These are phyloP conservation scores for Colletotrichum aenigma DNA, from an alignment of 2,329 filamentous ascomycete genomes.

Conservation along the genomic window DNA sequence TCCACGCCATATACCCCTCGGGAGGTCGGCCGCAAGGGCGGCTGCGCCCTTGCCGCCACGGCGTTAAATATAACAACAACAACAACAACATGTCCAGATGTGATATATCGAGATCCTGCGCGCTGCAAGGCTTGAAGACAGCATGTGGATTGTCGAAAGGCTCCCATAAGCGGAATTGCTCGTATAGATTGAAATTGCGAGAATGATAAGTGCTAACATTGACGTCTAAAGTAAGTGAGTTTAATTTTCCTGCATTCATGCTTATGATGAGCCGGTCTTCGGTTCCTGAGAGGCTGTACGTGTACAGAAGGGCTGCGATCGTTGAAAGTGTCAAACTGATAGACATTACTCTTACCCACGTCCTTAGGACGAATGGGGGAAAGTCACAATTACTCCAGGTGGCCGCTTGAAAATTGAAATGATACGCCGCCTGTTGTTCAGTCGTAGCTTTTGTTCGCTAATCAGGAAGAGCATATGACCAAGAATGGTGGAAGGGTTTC, in stretches of 20 bases:
- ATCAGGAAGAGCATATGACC: not conserved
- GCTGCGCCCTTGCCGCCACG: too few relatives aligned
- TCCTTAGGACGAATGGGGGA: not conserved
- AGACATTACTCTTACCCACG: not conserved
- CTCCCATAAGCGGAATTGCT: not conserved
- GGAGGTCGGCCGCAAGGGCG: too few relatives aligned
- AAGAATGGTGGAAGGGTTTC: not conserved
- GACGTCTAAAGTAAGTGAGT: not conserved
- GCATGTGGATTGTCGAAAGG: not conserved
- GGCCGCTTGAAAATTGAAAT: accelerated
- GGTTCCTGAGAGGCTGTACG: not conserved
- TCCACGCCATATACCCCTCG: too few relatives aligned
- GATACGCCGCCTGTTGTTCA: too few relatives aligned
- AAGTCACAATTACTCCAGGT: too few relatives aligned
- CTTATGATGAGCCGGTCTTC: not conserved
- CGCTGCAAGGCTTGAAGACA: not conserved
- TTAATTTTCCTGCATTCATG: not conserved
- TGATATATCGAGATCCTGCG: not conserved
- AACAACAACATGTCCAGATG: not conserved
- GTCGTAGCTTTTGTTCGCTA: too few relatives aligned
- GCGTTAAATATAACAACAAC: too few relatives aligned
- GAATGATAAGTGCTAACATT: not conserved
- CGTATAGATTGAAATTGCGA: not conserved
- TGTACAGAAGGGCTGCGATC: not conserved
- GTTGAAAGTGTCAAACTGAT: accelerated